Conservation (phyloP, 352 stramenopile genomes). For the Pythium dissimile region DNA sequence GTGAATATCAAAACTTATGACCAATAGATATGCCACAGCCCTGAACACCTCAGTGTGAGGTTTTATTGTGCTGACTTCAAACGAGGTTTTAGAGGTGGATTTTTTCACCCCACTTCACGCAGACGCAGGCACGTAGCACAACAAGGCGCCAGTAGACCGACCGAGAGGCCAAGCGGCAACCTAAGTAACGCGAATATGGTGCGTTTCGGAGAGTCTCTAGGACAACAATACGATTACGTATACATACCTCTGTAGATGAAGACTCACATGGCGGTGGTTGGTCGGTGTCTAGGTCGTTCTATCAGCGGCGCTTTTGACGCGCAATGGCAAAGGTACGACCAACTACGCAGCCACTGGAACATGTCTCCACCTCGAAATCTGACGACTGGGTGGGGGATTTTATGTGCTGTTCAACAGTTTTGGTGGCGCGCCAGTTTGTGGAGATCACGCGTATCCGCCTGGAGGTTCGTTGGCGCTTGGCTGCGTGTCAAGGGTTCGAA, state of each 20-base stretch:
- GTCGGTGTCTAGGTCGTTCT: constrained; percentile 88
- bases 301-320: constrained; percentile 92
- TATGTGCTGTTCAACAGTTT: constrained; percentile 36
- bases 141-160: neutral
- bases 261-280: neutral
- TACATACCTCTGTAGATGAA: no score
- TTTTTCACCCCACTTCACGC: constrained; percentile 29
- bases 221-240: no score
- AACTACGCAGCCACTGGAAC: neutral
- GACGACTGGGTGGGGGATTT: neutral
- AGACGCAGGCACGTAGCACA: constrained; percentile 28
- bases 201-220: neutral
- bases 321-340: constrained; percentile 91
- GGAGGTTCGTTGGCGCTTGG: constrained; percentile 77
- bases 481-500: no score
- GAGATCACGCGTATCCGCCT: constrained; percentile 98
- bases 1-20: neutral
- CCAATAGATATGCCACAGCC: constrained; percentile 3
- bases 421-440: constrained; percentile 98
- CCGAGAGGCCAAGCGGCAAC: neutral
- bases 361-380: neutral
- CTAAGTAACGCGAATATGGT: constrained; percentile 12
- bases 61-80: constrained; percentile 10
- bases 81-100: constrained; percentile 23
- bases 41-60: no score